Evolutionary conservation across 495 filamentous ascomycete genomes (phyloP).

Genomic region (Penicillium simplicissimum): DNA sequence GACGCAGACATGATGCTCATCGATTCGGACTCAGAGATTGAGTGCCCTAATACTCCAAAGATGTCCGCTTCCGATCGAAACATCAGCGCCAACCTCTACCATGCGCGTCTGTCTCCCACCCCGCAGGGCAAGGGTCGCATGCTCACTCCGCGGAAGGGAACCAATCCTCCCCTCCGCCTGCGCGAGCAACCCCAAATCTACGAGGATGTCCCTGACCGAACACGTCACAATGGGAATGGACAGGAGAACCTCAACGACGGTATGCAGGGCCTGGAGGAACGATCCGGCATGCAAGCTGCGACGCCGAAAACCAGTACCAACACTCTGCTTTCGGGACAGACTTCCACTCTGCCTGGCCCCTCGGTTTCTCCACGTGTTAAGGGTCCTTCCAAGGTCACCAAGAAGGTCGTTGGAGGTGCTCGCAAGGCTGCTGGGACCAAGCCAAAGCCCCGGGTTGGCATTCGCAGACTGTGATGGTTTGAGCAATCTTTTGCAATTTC

Average conservation of each 20-base stretch:
- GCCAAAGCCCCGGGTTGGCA: constrained; percentile 41
- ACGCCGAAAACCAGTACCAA: constrained; percentile 3
- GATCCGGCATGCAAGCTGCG: constrained; percentile 1
- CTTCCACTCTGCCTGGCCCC: constrained; percentile 9
- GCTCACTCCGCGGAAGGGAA: constrained; percentile 29
- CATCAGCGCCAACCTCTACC: constrained; percentile 39
- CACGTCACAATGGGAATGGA: constrained; percentile 27
- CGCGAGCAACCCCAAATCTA: constrained; percentile 42
- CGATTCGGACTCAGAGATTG: constrained; percentile 31
- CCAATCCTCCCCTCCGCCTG: constrained; percentile 29
- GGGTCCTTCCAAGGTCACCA: constrained; percentile 21
- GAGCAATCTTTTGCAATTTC: background rate
- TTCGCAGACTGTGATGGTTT: constrained; percentile 38
- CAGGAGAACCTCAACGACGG: constrained; percentile 36
- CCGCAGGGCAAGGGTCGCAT: constrained; percentile 36
- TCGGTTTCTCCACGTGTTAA: background rate
- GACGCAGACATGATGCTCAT: constrained; percentile 30
- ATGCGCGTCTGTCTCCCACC: constrained; percentile 10
- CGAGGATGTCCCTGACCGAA: constrained; percentile 37
- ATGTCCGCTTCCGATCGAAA: constrained; percentile 40
- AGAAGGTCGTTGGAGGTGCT: constrained; percentile 22
- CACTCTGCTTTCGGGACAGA: background rate
- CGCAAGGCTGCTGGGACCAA: constrained; percentile 34
- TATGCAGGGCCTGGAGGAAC: constrained; percentile 16
- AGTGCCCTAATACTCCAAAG: background rate